A percentile compares a stretch with the other conserved stretches of the same genome.
phyloP scores from a whole-genome alignment of 192 early-diverging fungal species.

The Podila epigama region DNA sequence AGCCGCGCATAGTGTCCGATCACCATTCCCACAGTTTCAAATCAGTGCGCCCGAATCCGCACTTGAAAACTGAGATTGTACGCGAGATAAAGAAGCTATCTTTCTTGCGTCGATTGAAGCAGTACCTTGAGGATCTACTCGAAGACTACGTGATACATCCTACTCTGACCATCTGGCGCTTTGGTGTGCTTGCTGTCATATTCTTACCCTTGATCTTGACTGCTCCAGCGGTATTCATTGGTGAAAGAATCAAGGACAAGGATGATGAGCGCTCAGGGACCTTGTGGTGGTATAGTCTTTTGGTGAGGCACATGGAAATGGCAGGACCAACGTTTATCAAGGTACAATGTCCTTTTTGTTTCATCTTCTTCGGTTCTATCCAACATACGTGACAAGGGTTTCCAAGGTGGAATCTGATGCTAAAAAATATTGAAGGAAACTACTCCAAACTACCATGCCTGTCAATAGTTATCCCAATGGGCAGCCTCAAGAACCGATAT shows the following conservation, averaged over 20 bases:
- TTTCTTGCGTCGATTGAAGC: slow-evolving; percentile 18
- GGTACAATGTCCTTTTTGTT: too few species aligned
- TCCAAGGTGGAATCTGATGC: too few species aligned
- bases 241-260: slow-evolving; percentile 49
- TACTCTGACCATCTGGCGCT: slow-evolving; percentile 59
- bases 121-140: slow-evolving; percentile 39
- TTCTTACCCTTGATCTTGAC: slow-evolving; percentile 76
- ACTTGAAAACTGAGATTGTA: slow-evolving; percentile 27
- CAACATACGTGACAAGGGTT: too few species aligned
- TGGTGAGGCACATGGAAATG: slow-evolving; percentile 80
- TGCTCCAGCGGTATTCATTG: slow-evolving; percentile 67
- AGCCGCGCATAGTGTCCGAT: slow-evolving; percentile 15
- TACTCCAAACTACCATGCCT: too few species aligned
- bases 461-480: slow-evolving; percentile 86
- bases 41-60: slow-evolving; percentile 18
- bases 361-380: too few species aligned
- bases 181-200: slow-evolving; percentile 65
- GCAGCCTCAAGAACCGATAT: slow-evolving; percentile 91
- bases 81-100: slow-evolving; percentile 10
- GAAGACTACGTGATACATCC: slow-evolving; percentile 64
- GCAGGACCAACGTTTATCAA: slow-evolving; percentile 98
- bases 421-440: neutral
- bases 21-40: neutral
- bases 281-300: slow-evolving; percentile 86
- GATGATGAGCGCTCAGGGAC: slow-evolving; percentile 63